Base-by-base conservation (phyloP, 1,139 yeast genomes). In the Sugiyamaella paludigena region DNA sequence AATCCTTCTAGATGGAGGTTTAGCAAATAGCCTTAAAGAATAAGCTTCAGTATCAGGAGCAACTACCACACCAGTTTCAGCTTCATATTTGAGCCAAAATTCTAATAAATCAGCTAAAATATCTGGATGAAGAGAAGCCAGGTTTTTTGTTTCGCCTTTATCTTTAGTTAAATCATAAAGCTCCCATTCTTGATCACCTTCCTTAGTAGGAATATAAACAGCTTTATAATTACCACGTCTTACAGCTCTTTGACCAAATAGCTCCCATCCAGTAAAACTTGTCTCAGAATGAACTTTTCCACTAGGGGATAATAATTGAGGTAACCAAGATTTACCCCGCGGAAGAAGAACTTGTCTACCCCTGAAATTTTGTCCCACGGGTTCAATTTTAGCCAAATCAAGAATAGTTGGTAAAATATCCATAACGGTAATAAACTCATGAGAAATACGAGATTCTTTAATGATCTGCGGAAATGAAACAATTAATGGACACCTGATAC, bases 371-470 rank as follows among this genome's bases (percentile, higher is more conserved):
- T 51, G 52, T 7, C 51, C 54, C 10, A 59, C 64, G 2, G 64
- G 61, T 13, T 54, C 49, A 5, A 76, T 64, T 7, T 67, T 70
- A 1, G 81, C 79, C 6, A 78, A 51, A 3, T 78, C 80, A 28
- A 79, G 63, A 6, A 79, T 63, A 0, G 83, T 79, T 10, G 83
- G 83, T 30, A 77, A 61, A 16, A 79, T 72, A 61, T 79, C 83
- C 83, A 79, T 79, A 1, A 79, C 83, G 0, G 83, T 79, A 9
- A 71, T 61, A 54, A 79, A 79, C 12, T 64, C 74, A 39, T 63
- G 53, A n/a, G 64, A 58, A 24, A 77, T 66, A 12, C 58, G 50
- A n/a, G 65, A 59, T 3, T 58, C 52, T 9, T 34, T 43, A 28
- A 42, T 37, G 13, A 51, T 36, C 11, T 40, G 40, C 16, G 59